Percentiles rank a stretch among this genome's conserved stretches.
Conservation (phyloP, 495 filamentous ascomycete genomes). For the Tuber melanosporum region DNA sequence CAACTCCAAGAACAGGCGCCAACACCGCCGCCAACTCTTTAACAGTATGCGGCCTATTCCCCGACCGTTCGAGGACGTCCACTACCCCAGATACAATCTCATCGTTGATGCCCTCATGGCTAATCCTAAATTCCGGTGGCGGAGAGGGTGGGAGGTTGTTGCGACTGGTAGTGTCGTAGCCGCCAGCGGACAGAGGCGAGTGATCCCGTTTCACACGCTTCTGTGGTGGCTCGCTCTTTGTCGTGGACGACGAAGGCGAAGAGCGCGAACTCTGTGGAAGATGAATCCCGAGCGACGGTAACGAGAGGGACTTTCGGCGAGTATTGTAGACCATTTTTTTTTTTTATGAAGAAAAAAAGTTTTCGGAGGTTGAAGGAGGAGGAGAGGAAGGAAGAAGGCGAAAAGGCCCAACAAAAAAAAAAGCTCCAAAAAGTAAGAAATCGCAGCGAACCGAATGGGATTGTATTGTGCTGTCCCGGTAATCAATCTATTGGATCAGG, state of each 20-base stretch:
- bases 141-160: constrained; percentile 87
- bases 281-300: constrained; percentile 88
- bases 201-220: constrained; percentile 75
- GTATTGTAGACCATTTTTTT: constrained; percentile 88
- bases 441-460: background rate
- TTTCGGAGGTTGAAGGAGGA: constrained; percentile 23
- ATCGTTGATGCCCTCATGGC: constrained; percentile 83
- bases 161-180: constrained; percentile 50
- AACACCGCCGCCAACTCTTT: constrained; percentile 87
- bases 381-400: background rate
- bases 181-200: constrained; percentile 49
- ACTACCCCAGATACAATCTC: constrained; percentile 92
- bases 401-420: background rate
- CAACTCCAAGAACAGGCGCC: constrained; percentile 65
- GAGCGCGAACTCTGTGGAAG: constrained; percentile 60
- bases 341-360: constrained; percentile 20
- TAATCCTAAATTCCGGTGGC: constrained; percentile 60
- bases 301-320: constrained; percentile 89
- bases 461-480: constrained; percentile 5
- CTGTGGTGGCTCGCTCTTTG: constrained; percentile 55
- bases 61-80: constrained; percentile 81
- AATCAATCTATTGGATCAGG: constrained; percentile 22
- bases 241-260: constrained; percentile 49
- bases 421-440: background rate
- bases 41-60: constrained; percentile 86